A percentile compares a stretch with the other conserved stretches of the same genome.
phyloP scores from a whole-genome alignment of 164 flowering plant genomes.

The Sedum album region DNA sequence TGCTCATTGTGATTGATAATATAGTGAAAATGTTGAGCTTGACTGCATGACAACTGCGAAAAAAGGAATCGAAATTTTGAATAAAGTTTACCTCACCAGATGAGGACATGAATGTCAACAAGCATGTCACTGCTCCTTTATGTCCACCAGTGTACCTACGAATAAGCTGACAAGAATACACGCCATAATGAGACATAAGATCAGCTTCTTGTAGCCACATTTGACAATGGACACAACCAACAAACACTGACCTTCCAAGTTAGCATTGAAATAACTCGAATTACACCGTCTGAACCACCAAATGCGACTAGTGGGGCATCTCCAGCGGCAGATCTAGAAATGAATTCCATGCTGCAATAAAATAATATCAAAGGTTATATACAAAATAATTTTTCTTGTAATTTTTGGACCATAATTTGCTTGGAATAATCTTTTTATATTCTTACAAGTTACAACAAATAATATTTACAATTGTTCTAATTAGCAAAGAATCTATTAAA shows the following conservation, averaged over 20 bases:
- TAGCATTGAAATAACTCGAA: slow-evolving; percentile 96
- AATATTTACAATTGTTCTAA: slow-evolving; percentile 13
- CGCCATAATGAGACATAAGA: slow-evolving; percentile 1
- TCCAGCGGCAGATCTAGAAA: slow-evolving; percentile 67
- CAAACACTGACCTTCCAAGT: slow-evolving; percentile 79
- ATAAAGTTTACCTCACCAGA: slow-evolving; percentile 73
- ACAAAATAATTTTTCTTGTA: not conserved
- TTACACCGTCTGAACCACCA: slow-evolving; percentile 96
- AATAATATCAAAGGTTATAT: not conserved
- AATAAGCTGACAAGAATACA: slow-evolving; percentile 60
- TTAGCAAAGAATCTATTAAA: not conserved
- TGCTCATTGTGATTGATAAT: not conserved
- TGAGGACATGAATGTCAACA: slow-evolving; percentile 94
- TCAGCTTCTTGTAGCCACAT: slow-evolving; percentile 1
- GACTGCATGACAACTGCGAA: not conserved
- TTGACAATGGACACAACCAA: slow-evolving; percentile 9
- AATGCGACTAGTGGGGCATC: slow-evolving; percentile 97
- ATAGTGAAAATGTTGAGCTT: not conserved
- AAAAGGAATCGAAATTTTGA: not conserved
- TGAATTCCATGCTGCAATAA: slow-evolving; percentile 84
- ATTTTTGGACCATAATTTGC: not conserved
- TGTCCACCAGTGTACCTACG: slow-evolving; percentile 98
- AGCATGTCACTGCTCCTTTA: slow-evolving; percentile 83
- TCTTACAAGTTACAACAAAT: slow-evolving; percentile 22
- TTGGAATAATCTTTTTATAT: slow-evolving; percentile 14